Base-by-base conservation (phyloP, 352 stramenopile species). In the Phytophthora tentaculata region DNA sequence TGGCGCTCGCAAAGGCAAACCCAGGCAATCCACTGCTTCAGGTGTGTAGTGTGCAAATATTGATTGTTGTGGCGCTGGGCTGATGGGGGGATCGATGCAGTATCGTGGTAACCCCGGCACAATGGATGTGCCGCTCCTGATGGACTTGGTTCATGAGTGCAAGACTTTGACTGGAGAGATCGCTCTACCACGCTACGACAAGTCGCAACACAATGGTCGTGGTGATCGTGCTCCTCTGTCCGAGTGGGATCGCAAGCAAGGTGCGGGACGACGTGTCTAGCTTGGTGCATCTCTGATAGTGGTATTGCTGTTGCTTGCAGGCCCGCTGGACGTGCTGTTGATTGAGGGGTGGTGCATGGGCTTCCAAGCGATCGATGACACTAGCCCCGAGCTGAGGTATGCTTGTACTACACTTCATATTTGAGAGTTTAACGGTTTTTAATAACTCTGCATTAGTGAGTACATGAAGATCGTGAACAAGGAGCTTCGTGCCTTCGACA, bases 331-430 rank as follows among this genome's bases (percentile, higher is more conserved):
- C 39, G 83, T 96, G 26, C 56, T 96, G 37, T 53, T 96, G 19
- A 79, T 96, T 29, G 89, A 96, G 67, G 89, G 89, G 22, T 96
- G 89, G 89, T 95, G 84, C 64, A 83, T 95, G 65, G 87, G 87
- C 17, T 96, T 96, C 60, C 75, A 89, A 65, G 77, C 89, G 1
- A 62, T 88, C 1, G 59, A 81, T 5, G 71, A 76, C 17, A 56
- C 56, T 14, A 74, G 63, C 24, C 20, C 66, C 10, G 51, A 76
- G 23, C 55, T 88, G 19, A 84, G 80, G 80, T 86, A 44, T 17
- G 49, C 2, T 22, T 23, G 19, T 37, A 23, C 35, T 39, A 22
- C 32, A 13, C 23, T 57, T n/a, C 28, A 32, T 32, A 32, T 32
- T 5, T 32, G 28, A 32, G 29, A 39, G 24, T 7, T 28, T 60